Evolutionary conservation across 192 early-diverging fungal species (phyloP).

Genomic region (Chytriomyces confervae): DNA sequence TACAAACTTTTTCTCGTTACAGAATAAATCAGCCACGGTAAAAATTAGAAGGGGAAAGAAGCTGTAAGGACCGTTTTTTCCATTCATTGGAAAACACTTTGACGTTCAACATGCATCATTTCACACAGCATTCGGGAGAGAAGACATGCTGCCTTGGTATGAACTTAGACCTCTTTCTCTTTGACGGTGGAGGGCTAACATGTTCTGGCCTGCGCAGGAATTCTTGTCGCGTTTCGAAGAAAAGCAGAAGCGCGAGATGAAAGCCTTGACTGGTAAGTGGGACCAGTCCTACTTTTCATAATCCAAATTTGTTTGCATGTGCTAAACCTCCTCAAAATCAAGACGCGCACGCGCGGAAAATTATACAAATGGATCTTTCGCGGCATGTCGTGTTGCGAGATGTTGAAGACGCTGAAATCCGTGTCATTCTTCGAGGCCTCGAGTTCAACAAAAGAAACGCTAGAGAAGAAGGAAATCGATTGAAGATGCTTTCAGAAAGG

Average conservation of each 20-base stretch:
- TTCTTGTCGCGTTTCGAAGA: slow-evolving; percentile 7
- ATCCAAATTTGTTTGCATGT: too few species aligned
- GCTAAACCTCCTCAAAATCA: not conserved
- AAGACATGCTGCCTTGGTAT: not conserved
- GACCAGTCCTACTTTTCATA: not conserved
- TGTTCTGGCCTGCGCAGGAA: not conserved
- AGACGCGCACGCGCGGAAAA: slow-evolving; percentile 13
- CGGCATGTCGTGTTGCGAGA: slow-evolving; percentile 20
- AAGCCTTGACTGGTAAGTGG: slow-evolving; percentile 9
- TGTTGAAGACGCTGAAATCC: slow-evolving; percentile 34
- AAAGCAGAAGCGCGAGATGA: slow-evolving; percentile 20
- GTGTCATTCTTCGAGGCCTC: slow-evolving; percentile 16
- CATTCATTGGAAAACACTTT: not conserved
- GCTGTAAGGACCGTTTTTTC: not conserved
- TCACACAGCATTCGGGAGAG: not conserved
- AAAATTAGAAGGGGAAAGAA: not conserved
- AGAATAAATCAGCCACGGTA: not conserved
- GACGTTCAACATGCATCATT: not conserved
- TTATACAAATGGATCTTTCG: not conserved
- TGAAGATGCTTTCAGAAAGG: not conserved
- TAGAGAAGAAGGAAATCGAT: not conserved
- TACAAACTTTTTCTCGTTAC: not conserved
- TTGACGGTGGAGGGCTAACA: not conserved
- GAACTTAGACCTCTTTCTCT: not conserved
- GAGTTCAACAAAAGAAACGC: not conserved